Evolutionary conservation across 495 filamentous ascomycete genomes (phyloP).

Genomic region (Penicillium longicatenatum): DNA sequence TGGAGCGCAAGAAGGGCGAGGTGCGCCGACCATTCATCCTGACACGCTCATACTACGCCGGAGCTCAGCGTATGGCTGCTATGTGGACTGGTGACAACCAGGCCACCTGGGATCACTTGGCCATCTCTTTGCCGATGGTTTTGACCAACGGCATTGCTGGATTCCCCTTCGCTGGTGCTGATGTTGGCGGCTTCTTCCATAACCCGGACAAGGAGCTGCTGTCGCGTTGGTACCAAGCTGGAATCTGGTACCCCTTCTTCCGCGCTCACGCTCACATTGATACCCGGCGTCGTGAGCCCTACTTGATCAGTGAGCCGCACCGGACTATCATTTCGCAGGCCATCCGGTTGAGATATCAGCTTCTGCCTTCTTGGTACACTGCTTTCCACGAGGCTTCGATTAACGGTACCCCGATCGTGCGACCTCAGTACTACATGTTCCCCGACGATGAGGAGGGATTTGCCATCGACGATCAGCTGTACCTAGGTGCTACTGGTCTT

Average conservation of each 20-base stretch:
- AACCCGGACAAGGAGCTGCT: constrained; percentile 90
- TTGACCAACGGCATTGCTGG: constrained; percentile 88
- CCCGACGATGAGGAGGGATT: constrained; percentile 86
- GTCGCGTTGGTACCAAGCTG: constrained; percentile 94
- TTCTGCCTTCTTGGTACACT: constrained; percentile 95
- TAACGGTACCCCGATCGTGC: constrained; percentile 82
- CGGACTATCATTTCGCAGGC: constrained; percentile 83
- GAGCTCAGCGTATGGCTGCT: constrained; percentile 83
- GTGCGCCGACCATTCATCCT: constrained; percentile 83
- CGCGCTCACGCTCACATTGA: constrained; percentile 98
- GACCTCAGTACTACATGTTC: constrained; percentile 89
- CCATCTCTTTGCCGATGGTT: constrained; percentile 85
- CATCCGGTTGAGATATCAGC: constrained; percentile 81
- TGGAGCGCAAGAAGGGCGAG: constrained; percentile 79
- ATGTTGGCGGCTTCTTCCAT: constrained; percentile 97
- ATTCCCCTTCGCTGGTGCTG: constrained; percentile 91
- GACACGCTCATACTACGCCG: constrained; percentile 88
- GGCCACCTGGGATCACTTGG: constrained; percentile 89
- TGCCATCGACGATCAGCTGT: constrained; percentile 89
- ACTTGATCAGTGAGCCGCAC: constrained; percentile 82
- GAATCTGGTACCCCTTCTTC: constrained; percentile 98
- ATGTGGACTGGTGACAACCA: constrained; percentile 99
- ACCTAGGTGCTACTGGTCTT: constrained; percentile 81
- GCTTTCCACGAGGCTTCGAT: constrained; percentile 87
- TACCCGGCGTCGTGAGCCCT: constrained; percentile 90